Conservation (phyloP, 208 protist species). For the Trypanosoma lewisi region DNA sequence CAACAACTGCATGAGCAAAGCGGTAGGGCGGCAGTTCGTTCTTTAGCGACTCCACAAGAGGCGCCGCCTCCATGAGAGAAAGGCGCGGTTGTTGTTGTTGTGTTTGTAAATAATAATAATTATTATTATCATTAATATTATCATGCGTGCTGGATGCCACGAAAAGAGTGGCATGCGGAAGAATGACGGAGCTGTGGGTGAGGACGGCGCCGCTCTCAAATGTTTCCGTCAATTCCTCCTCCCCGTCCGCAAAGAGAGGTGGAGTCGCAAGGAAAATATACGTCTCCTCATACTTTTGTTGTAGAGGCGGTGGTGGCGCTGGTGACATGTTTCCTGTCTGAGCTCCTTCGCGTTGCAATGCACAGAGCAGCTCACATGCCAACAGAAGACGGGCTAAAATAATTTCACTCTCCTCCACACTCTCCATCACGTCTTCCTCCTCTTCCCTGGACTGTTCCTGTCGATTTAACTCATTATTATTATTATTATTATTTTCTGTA, state of each 20-base stretch:
- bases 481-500: background rate
- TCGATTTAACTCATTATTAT: background rate
- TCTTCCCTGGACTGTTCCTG: background rate
- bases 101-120: background rate
- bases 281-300: constrained; percentile 13
- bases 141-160: constrained; percentile 14
- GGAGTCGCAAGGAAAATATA: constrained; percentile 51
- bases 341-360: background rate
- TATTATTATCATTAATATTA: background rate
- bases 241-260: constrained; percentile 38
- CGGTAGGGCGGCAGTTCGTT: constrained; percentile 13
- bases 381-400: constrained; percentile 21
- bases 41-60: background rate
- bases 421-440: constrained; percentile 5
- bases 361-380: constrained; percentile 19
- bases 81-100: constrained; percentile 28
- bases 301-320: no score
- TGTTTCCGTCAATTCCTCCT: constrained; percentile 27
- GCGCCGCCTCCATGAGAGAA: constrained; percentile 1
- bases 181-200: constrained; percentile 42
- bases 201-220: constrained; percentile 40
- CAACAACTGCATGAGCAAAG: constrained; percentile 29
- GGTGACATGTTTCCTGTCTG: no score
- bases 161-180: constrained; percentile 37
- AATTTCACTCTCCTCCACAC: constrained; percentile 14